These are phyloP conservation scores for Diaporthe aspalathi DNA, from an alignment of 2,329 filamentous ascomycete species.

Conservation along the genomic window DNA sequence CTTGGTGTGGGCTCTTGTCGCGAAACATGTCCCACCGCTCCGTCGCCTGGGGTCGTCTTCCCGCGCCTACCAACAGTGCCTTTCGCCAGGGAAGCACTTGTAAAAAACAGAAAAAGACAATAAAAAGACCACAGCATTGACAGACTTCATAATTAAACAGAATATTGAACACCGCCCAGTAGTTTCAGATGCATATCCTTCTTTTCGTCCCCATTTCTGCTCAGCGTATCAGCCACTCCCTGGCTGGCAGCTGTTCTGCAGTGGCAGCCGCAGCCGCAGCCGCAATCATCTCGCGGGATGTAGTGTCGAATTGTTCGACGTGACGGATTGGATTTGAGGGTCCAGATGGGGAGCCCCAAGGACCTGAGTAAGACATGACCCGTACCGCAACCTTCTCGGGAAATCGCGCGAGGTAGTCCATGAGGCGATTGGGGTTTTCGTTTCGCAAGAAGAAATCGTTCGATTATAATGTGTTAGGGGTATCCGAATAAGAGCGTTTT, in stretches of 20 bases:
- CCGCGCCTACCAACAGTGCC: conserved; percentile 28
- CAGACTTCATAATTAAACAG: conserved; percentile 59
- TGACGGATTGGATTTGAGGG: conserved; percentile 27
- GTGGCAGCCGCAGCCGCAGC: conserved; percentile 3
- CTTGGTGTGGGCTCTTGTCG: conserved; percentile 34
- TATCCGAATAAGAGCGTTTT: conserved; percentile 40
- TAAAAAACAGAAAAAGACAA: conserved; percentile 26
- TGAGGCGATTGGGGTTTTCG: conserved; percentile 39
- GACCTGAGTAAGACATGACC: conserved; percentile 31
- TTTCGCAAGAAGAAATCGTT: conserved; percentile 41
- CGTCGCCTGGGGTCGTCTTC: conserved; percentile 27
- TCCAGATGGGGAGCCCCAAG: conserved; percentile 31
- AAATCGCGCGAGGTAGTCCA: conserved; percentile 34
- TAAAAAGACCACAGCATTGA: conserved; percentile 39
- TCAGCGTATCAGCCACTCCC: conserved; percentile 38
- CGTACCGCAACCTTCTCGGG: conserved; percentile 30
- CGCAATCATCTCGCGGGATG: conserved; percentile 36
- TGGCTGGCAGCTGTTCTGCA: conserved; percentile 24
- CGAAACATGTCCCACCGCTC: conserved; percentile 33
- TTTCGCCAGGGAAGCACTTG: conserved; percentile 37
- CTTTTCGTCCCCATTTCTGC: conserved; percentile 36
- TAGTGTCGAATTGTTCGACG: conserved; percentile 37
- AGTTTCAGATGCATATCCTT: conserved; percentile 40
- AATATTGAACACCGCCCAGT: conserved; percentile 58
- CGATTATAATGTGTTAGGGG: conserved; percentile 41